Conservation (phyloP, 805 yeast species). For the Wickerhamiella parazyma region DNA sequence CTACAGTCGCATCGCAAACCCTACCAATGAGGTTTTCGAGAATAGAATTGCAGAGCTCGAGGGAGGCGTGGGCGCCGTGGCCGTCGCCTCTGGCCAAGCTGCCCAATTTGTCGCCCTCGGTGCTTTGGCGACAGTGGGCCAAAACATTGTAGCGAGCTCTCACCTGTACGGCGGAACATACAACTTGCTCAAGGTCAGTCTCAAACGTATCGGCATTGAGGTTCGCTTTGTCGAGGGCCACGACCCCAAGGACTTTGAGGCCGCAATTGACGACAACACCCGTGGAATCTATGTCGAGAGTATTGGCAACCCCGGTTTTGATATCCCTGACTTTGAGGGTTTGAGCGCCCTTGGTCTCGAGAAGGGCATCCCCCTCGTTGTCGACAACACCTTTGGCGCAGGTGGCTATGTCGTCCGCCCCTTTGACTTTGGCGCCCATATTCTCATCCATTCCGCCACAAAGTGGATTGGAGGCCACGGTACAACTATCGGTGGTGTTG, state of each 20-base stretch:
- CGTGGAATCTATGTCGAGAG: constrained; percentile 83
- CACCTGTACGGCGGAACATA: constrained; percentile 91
- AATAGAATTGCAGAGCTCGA: constrained; percentile 86
- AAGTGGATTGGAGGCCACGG: constrained; percentile 99
- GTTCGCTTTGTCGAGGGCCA: constrained; percentile 79
- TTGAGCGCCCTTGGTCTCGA: constrained; percentile 67
- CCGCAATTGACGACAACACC: constrained; percentile 66
- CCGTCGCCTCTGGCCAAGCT: constrained; percentile 91
- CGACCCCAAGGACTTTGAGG: constrained; percentile 53
- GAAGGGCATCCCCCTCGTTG: constrained; percentile 79
- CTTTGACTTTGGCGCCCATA: constrained; percentile 79
- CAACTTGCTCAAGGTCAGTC: constrained; percentile 86
- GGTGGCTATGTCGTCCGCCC: constrained; percentile 85
- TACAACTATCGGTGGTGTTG: constrained; percentile 80
- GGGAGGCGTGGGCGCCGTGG: constrained; percentile 82
- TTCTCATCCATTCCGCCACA: constrained; percentile 87
- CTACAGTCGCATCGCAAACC: constrained; percentile 84
- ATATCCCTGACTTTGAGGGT: constrained; percentile 79
- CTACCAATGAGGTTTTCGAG: constrained; percentile 85
- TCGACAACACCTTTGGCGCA: constrained; percentile 94
- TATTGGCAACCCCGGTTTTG: constrained; percentile 86
- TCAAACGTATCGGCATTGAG: constrained; percentile 79
- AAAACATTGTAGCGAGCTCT: constrained; percentile 77
- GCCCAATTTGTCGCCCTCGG: constrained; percentile 80
- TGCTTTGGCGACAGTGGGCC: constrained; percentile 76